Conservation (phyloP, 2,329 filamentous ascomycete species). For the Akanthomyces uredinophilus region DNA sequence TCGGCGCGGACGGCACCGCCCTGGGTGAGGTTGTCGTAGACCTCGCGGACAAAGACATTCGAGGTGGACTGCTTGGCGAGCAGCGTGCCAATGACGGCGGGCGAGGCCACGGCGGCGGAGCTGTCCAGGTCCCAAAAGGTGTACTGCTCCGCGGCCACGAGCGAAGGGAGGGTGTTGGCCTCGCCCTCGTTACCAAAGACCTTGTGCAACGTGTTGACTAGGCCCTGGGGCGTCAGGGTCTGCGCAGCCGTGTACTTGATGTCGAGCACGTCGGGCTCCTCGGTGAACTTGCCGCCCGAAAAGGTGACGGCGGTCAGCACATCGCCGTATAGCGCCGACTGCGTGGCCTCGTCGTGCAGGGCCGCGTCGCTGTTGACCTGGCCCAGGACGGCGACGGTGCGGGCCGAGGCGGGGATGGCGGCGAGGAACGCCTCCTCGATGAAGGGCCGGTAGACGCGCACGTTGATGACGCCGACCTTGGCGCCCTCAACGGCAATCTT, state of each 20-base stretch:
- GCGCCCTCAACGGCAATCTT: constrained; percentile 67
- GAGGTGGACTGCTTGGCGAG: constrained; percentile 68
- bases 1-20: constrained; percentile 82
- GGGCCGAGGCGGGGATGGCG: constrained; percentile 68
- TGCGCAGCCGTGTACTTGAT: constrained; percentile 80
- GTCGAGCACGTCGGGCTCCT: constrained; percentile 65
- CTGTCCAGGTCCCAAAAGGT: constrained; percentile 89
- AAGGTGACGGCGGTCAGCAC: constrained; percentile 82
- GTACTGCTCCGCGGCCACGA: constrained; percentile 69
- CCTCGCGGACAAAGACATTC: constrained; percentile 58
- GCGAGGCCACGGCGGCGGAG: constrained; percentile 61
- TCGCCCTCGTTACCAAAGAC: constrained; percentile 51
- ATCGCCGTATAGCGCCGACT: constrained; percentile 84
- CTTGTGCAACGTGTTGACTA: constrained; percentile 47
- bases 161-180: constrained; percentile 34
- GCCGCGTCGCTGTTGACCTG: constrained; percentile 73
- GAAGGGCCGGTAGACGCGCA: constrained; percentile 91
- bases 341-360: constrained; percentile 13
- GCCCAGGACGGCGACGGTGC: constrained; percentile 77
- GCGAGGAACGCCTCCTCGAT: constrained; percentile 90
- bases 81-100: constrained; percentile 52
- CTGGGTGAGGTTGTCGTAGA: constrained; percentile 59
- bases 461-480: constrained; percentile 82
- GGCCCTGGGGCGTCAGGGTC: constrained; percentile 48
- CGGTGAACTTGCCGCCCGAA: constrained; percentile 59